A percentile compares a stretch with the other conserved stretches of the same genome.
These are phyloP conservation scores for Stachybotrys chlorohalonatus DNA, from an alignment of 2,329 filamentous ascomycete species.

Conservation along the genomic window DNA sequence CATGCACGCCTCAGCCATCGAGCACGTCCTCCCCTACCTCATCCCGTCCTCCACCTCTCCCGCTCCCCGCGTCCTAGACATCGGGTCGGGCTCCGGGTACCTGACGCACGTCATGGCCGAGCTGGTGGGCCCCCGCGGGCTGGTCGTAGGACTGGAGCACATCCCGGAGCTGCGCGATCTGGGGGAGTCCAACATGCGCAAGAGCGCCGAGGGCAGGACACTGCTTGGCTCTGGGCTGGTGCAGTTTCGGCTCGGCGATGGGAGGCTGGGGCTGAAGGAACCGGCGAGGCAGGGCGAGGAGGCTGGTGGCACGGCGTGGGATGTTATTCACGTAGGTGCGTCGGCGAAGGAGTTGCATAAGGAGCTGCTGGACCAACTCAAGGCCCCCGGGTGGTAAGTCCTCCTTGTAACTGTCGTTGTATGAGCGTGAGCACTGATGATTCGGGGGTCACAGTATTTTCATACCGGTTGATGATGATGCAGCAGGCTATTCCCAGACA, in stretches of 20 bases:
- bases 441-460: slow-evolving; percentile 46
- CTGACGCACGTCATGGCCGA: slow-evolving; percentile 83
- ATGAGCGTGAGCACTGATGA: slow-evolving; percentile 4
- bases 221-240: slow-evolving; percentile 58
- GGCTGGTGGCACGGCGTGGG: slow-evolving; percentile 54
- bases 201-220: slow-evolving; percentile 45
- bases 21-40: slow-evolving; percentile 38
- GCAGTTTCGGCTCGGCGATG: slow-evolving; percentile 67
- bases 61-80: slow-evolving; percentile 54
- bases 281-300: slow-evolving; percentile 31
- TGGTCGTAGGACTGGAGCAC: slow-evolving; percentile 68
- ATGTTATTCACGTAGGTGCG: slow-evolving; percentile 93
- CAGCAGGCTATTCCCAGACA: slow-evolving; percentile 42
- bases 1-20: slow-evolving; percentile 49
- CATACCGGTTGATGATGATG: slow-evolving; percentile 60
- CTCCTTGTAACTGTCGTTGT: not conserved
- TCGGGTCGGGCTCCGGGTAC: slow-evolving; percentile 73
- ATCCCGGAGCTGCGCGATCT: slow-evolving; percentile 55
- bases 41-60: slow-evolving; percentile 22
- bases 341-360: slow-evolving; percentile 67
- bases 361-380: slow-evolving; percentile 67
- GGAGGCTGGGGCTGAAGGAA: slow-evolving; percentile 53
- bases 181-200: slow-evolving; percentile 56
- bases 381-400: slow-evolving; percentile 59
- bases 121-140: slow-evolving; percentile 45